Conservation (phyloP, 768 basidiomycete species). For the Collybia sordida region DNA sequence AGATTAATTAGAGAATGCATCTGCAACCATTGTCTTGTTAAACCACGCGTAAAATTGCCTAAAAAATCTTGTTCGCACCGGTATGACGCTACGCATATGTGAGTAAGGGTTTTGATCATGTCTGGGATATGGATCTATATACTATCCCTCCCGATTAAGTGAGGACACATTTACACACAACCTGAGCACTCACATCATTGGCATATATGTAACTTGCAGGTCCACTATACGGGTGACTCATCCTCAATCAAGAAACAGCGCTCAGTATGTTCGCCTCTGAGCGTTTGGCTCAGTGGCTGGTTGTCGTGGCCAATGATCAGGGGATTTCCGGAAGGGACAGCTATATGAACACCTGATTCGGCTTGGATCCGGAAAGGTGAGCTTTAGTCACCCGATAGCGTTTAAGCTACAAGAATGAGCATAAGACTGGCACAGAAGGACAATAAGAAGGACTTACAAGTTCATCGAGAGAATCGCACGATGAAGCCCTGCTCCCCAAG, state of each 20-base stretch:
- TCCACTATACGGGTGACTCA: conserved; percentile 33
- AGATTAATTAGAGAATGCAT: conserved; percentile 1
- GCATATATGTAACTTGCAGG: conserved; percentile 32
- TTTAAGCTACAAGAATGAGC: too few species aligned
- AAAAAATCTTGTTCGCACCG: not conserved
- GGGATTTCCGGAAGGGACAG: too few species aligned
- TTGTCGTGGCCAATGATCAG: too few species aligned
- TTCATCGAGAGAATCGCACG: too few species aligned
- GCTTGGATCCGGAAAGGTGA: not conserved
- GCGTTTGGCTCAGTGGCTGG: too few species aligned
- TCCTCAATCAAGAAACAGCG: not conserved
- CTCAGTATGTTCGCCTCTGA: too few species aligned
- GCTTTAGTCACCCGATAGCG: not conserved
- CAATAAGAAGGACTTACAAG: too few species aligned
- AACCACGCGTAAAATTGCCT: too few species aligned
- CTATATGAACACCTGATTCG: too few species aligned
- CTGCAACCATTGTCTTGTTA: not conserved
- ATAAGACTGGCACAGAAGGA: too few species aligned
- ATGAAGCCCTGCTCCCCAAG: too few species aligned
- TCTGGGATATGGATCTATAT: not conserved
- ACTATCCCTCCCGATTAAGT: not conserved
- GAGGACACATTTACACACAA: not conserved
- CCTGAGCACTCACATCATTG: conserved; percentile 20
- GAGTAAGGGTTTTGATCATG: not conserved
- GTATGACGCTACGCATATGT: conserved; percentile 7